Evolutionary conservation across 1,139 yeast species (phyloP).

Genomic region (Sugiyamaella xylanicola): DNA sequence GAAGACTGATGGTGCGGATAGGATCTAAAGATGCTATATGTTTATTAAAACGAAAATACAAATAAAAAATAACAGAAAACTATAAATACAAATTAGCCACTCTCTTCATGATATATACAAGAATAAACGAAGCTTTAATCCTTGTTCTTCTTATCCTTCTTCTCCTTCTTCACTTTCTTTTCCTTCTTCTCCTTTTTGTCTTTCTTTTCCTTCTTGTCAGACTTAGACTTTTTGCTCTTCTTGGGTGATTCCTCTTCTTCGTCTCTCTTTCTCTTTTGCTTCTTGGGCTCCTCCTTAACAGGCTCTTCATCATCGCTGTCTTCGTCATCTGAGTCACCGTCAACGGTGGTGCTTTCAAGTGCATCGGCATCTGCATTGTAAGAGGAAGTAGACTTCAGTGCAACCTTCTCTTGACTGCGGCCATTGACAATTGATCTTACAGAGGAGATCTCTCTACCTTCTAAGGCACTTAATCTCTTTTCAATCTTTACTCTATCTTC

Average conservation of each 20-base stretch:
- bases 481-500: conserved; percentile 93
- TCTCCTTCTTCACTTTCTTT: conserved; percentile 31
- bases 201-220: conserved; percentile 33
- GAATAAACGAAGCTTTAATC: conserved; percentile 16
- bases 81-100: conserved; percentile 23
- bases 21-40: conserved; percentile 19
- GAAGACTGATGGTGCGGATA: background rate
- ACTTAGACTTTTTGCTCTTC: conserved; percentile 34
- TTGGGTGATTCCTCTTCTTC: conserved; percentile 32
- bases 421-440: conserved; percentile 42
- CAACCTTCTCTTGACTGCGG: conserved; percentile 63
- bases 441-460: conserved; percentile 66
- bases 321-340: conserved; percentile 34
- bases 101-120: conserved; percentile 23
- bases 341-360: conserved; percentile 26
- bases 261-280: conserved; percentile 31
- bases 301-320: conserved; percentile 30
- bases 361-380: conserved; percentile 74
- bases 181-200: conserved; percentile 33
- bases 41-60: conserved; percentile 17
- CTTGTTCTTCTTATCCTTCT: conserved; percentile 34
- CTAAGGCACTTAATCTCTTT: conserved; percentile 89
- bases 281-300: conserved; percentile 32
- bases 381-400: conserved; percentile 77
- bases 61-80: conserved; percentile 18